Conservation (phyloP, 345 rosid genomes). For the Odontarrhena argentea region DNA sequence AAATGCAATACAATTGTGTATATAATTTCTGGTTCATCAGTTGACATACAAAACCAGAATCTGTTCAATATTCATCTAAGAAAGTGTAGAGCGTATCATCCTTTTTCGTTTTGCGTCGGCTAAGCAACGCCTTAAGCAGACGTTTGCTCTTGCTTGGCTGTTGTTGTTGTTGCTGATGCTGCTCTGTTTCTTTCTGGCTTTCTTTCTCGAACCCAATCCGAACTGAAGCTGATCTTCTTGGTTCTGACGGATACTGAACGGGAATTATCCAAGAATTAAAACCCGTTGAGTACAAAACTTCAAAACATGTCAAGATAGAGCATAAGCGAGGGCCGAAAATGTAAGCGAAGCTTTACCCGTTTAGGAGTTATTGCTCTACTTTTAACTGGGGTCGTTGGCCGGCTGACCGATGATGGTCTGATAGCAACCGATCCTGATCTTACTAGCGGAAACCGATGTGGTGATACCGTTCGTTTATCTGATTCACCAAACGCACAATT, state of each 20-base stretch:
- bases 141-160: conserved; percentile 87
- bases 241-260: conserved; percentile 82
- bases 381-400: conserved; percentile 69
- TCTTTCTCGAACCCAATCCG: conserved; percentile 63
- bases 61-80: conserved; percentile 76
- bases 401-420: conserved; percentile 57
- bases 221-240: conserved; percentile 79
- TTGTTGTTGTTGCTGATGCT: conserved; percentile 38
- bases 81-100: conserved; percentile 82
- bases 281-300: background rate
- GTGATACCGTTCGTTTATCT: conserved; percentile 80
- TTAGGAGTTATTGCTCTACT: conserved; percentile 69
- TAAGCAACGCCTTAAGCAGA: conserved; percentile 82
- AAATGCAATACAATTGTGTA: conserved; percentile 10
- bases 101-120: conserved; percentile 90
- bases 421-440: conserved; percentile 73
- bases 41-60: conserved; percentile 20
- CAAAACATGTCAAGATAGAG: background rate
- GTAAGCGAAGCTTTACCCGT: conserved; percentile 51
- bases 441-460: conserved; percentile 77
- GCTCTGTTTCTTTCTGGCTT: conserved; percentile 53
- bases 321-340: background rate
- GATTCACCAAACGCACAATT: conserved; percentile 29
- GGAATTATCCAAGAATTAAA: conserved; percentile 4
- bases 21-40: conserved; percentile 15